phyloP scores from a whole-genome alignment of 2,329 filamentous ascomycete genomes.

The Fonsecaea monophora region DNA sequence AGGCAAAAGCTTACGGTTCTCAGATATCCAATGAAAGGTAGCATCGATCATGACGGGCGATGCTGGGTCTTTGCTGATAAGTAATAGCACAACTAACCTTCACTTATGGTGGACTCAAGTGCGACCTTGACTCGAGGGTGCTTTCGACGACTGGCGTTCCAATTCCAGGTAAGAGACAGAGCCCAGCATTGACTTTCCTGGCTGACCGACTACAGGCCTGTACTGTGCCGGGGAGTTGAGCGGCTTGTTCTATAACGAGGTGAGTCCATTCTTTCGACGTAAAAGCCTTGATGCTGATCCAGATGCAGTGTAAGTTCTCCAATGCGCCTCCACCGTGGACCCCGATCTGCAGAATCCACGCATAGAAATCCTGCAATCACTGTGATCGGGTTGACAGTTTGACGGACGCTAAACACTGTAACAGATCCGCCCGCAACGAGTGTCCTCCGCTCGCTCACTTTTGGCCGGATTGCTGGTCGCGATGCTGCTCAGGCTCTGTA shows the following conservation, averaged over 20 bases:
- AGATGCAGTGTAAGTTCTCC: slow-evolving; percentile 21
- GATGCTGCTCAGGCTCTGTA: slow-evolving; percentile 32
- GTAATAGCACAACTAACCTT: slow-evolving; percentile 40
- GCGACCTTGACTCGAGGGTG: slow-evolving; percentile 49
- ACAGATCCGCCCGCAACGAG: slow-evolving; percentile 36
- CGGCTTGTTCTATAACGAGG: slow-evolving; percentile 36
- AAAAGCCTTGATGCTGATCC: neutral
- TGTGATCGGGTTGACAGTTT: neutral
- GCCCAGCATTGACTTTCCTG: neutral
- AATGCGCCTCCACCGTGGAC: neutral
- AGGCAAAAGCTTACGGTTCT: neutral
- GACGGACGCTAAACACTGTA: neutral
- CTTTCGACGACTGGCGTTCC: slow-evolving; percentile 50
- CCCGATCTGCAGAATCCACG: neutral
- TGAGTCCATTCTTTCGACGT: slow-evolving; percentile 11
- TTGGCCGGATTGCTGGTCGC: slow-evolving; percentile 35
- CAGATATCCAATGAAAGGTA: slow-evolving; percentile 41
- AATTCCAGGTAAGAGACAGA: slow-evolving; percentile 42
- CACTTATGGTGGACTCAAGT: slow-evolving; percentile 48
- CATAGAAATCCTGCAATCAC: neutral
- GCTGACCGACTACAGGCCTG: slow-evolving; percentile 36
- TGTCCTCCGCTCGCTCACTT: slow-evolving; percentile 35
- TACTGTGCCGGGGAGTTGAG: slow-evolving; percentile 36
- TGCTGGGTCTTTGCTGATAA: slow-evolving; percentile 2
- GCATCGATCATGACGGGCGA: neutral